Conservation (phyloP, 1,139 yeast genomes). For the Geotrichum klebahnii region DNA sequence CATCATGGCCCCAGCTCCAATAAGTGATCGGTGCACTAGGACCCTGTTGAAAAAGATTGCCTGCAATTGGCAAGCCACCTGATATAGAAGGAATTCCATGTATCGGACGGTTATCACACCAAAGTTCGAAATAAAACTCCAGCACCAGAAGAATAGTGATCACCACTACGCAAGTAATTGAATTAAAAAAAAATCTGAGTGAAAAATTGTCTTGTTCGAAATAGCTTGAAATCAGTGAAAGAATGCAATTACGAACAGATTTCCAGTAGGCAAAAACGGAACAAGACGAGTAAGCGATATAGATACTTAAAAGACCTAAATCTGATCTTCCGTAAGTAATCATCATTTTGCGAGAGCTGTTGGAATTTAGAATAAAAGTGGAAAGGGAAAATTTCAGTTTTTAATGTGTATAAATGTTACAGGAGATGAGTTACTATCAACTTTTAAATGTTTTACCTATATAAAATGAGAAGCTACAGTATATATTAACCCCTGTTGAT, state of each 20-base stretch:
- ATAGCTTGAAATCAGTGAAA: not conserved
- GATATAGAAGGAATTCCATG: constrained; percentile 16
- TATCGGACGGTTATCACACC: constrained; percentile 34
- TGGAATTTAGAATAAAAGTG: no score
- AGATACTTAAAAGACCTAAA: not conserved
- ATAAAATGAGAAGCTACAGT: not conserved
- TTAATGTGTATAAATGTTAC: not conserved
- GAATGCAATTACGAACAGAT: not conserved
- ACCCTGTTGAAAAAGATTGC: constrained; percentile 47
- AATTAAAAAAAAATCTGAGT: not conserved
- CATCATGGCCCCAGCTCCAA: constrained; percentile 44
- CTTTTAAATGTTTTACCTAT: not conserved
- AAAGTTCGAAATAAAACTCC: constrained; percentile 24
- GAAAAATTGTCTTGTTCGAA: not conserved
- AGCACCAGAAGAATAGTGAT: constrained; percentile 7
- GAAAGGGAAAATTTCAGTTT: no score
- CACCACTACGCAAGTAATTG: not conserved
- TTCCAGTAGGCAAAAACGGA: constrained; percentile 12
- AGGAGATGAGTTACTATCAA: not conserved
- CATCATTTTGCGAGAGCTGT: not conserved
- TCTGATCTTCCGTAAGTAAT: not conserved
- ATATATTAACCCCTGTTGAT: no score
- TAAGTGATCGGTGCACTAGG: constrained; percentile 52
- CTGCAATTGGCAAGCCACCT: constrained; percentile 50
- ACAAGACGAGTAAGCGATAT: constrained; percentile 6